These are phyloP conservation scores for Scedosporium aurantiacum DNA, from an alignment of 2,329 filamentous ascomycete species.

Conservation along the genomic window DNA sequence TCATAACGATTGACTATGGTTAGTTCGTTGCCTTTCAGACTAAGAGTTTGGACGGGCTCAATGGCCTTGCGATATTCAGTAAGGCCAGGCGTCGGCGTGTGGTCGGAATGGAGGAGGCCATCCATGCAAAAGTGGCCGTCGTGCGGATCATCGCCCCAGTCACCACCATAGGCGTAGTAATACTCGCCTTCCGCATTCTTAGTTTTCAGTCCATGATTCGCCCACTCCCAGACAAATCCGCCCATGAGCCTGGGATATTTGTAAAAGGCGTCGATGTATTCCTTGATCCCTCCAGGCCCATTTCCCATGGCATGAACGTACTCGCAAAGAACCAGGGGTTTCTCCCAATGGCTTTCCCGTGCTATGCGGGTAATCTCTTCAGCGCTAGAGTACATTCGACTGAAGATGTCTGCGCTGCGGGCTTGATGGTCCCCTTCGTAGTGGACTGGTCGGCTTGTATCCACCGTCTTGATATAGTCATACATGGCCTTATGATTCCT, in stretches of 20 bases:
- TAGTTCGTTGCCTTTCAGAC: constrained; percentile 28
- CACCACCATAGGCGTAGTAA: constrained; percentile 49
- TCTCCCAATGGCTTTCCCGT: constrained; percentile 30
- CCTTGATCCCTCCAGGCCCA: constrained; percentile 54
- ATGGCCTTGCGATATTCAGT: constrained; percentile 47
- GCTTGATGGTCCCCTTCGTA: constrained; percentile 54
- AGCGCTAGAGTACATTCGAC: constrained; percentile 52
- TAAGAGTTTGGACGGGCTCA: constrained; percentile 43
- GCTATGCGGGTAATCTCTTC: constrained; percentile 30
- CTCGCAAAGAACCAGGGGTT: constrained; percentile 48
- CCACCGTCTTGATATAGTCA: constrained; percentile 45
- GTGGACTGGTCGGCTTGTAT: constrained; percentile 48
- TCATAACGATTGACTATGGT: constrained; percentile 44
- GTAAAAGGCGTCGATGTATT: constrained; percentile 57
- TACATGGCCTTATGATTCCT: constrained; percentile 59
- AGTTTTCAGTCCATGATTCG: constrained; percentile 40
- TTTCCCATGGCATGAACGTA: constrained; percentile 60
- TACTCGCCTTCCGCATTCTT: constrained; percentile 29
- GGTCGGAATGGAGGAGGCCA: constrained; percentile 37
- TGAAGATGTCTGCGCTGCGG: constrained; percentile 50
- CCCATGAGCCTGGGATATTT: constrained; percentile 41
- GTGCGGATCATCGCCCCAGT: constrained; percentile 50
- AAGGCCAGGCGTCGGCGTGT: constrained; percentile 39
- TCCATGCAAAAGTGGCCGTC: constrained; percentile 50
- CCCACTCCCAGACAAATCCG: constrained; percentile 57